These are phyloP conservation scores for Eucalyptus caleyi DNA, from an alignment of 345 rosid species.

Conservation along the genomic window DNA sequence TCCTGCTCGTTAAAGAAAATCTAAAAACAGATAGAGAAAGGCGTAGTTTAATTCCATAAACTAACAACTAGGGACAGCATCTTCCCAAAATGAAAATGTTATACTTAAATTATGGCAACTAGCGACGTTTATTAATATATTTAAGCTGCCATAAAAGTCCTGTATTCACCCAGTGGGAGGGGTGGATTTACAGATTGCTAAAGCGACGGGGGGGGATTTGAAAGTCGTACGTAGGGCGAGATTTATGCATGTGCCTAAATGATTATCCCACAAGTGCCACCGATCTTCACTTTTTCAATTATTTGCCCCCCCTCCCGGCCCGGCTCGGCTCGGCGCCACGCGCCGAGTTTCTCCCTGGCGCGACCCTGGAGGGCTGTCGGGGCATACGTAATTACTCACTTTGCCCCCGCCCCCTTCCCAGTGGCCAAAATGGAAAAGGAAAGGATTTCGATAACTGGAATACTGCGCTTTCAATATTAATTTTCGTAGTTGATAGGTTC, in stretches of 20 bases:
- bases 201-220: not conserved
- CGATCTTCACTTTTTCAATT: not conserved
- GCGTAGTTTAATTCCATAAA: not conserved
- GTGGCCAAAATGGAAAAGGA: not conserved
- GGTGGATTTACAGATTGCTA: not conserved
- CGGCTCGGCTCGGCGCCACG: not conserved
- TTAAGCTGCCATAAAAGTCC: not conserved
- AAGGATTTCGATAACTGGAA: not conserved
- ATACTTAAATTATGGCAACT: not conserved
- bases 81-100: not conserved
- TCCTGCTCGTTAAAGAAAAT: not conserved
- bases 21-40: not conserved
- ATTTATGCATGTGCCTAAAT: not conserved
- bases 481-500: not conserved
- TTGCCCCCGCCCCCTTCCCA: not conserved
- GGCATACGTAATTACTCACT: not conserved
- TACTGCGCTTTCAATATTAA: not conserved
- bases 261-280: not conserved
- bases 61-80: not conserved
- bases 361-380: not conserved
- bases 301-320: not conserved
- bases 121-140: not conserved
- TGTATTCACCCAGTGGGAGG: not conserved
- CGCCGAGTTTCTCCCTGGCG: not conserved
- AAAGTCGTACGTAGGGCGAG: not conserved